A percentile compares a stretch with the other conserved stretches of the same genome.
phyloP scores from a whole-genome alignment of 1,284 basidiomycete species.

The Malassezia obtusa region DNA sequence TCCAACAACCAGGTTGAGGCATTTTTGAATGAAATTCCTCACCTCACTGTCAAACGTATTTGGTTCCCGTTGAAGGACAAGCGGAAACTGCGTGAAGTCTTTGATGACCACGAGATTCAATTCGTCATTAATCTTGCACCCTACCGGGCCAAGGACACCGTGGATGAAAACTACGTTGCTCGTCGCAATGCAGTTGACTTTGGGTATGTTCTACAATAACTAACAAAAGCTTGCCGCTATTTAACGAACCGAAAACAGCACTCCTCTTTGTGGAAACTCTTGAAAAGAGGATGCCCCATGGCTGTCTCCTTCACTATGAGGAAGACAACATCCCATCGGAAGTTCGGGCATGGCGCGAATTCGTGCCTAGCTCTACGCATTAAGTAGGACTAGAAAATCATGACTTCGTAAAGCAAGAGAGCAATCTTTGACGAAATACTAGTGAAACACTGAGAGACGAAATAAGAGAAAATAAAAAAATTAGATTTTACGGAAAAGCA shows the following conservation, averaged over 20 bases:
- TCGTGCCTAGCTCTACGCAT: conserved; percentile 24
- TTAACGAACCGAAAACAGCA: conserved; percentile 84
- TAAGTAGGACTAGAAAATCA: not conserved
- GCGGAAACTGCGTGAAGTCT: conserved; percentile 72
- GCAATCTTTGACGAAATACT: not conserved
- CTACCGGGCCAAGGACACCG: conserved; percentile 63
- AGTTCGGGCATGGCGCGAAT: conserved; percentile 53
- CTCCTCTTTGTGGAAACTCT: conserved; percentile 83
- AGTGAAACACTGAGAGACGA: not conserved
- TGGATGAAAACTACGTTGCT: conserved; percentile 94
- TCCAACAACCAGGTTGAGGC: conserved; percentile 70
- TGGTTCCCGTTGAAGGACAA: conserved; percentile 97
- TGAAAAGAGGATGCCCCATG: conserved; percentile 73
- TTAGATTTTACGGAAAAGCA: not conserved
- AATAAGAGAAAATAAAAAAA: not conserved
- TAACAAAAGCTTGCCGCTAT: conserved; percentile 54
- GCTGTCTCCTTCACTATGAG: conserved; percentile 68
- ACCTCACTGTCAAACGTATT: conserved; percentile 64
- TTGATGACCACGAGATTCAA: conserved; percentile 86
- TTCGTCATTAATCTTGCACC: conserved; percentile 88
- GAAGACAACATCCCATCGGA: conserved; percentile 89
- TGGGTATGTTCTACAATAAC: conserved; percentile 19
- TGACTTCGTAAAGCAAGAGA: not conserved
- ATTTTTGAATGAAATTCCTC: conserved; percentile 60
- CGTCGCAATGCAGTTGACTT: conserved; percentile 50